Evolutionary conservation across 1,139 yeast species (phyloP).

Genomic region (Barnettozyma hawaiiensis): DNA sequence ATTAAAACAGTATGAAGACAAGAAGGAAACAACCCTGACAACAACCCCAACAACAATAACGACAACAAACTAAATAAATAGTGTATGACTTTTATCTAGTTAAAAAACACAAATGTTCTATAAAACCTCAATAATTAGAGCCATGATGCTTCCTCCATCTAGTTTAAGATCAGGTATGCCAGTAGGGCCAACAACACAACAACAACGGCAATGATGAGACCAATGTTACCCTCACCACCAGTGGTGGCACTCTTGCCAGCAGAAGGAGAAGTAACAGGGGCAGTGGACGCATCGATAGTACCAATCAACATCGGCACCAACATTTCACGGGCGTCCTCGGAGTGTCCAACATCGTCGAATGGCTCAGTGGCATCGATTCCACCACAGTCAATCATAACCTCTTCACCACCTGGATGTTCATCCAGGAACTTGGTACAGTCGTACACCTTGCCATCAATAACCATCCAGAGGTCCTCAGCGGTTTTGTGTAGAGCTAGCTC

Average conservation of each 20-base stretch:
- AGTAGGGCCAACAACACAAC: slow-evolving; percentile 51
- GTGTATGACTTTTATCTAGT: background rate
- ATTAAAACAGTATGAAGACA: no score
- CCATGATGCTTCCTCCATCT: background rate
- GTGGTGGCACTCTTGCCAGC: slow-evolving; percentile 22
- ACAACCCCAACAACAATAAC: no score
- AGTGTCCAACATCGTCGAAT: slow-evolving; percentile 95
- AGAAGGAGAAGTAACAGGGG: slow-evolving; percentile 20
- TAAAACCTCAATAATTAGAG: background rate
- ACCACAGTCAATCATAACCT: slow-evolving; percentile 84
- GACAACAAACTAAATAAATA: no score
- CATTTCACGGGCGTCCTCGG: slow-evolving; percentile 87
- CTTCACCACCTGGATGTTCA: slow-evolving; percentile 99
- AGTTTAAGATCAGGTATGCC: slow-evolving; percentile 43
- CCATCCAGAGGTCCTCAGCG: slow-evolving; percentile 82
- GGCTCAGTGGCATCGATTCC: slow-evolving; percentile 94
- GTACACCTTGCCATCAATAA: slow-evolving; percentile 86
- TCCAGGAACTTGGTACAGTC: slow-evolving; percentile 79
- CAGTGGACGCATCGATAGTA: slow-evolving; percentile 41
- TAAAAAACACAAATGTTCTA: background rate
- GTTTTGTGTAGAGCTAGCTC: slow-evolving; percentile 78
- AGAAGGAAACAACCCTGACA: no score
- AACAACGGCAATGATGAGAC: slow-evolving; percentile 41
- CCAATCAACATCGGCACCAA: slow-evolving; percentile 69
- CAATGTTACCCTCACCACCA: slow-evolving; percentile 33